Conservation (phyloP, 2,329 filamentous ascomycete species). For the Ceratocystis cacaofunesta region DNA sequence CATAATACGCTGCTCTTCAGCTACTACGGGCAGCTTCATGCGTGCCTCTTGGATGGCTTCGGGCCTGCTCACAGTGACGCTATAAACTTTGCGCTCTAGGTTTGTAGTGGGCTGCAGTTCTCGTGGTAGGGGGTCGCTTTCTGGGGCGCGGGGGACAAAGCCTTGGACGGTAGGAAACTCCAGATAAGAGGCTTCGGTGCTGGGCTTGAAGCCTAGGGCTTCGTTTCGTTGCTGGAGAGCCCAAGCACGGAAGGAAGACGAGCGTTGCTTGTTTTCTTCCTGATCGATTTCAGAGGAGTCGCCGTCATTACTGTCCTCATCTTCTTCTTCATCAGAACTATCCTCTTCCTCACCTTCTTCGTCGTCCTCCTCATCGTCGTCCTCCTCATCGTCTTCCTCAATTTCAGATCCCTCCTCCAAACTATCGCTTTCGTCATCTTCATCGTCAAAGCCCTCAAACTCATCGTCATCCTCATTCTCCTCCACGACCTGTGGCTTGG, state of each 20-base stretch:
- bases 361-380: constrained; percentile 21
- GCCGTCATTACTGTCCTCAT: constrained; percentile 22
- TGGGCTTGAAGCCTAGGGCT: constrained; percentile 51
- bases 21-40: constrained; percentile 72
- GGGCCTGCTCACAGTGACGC: constrained; percentile 54
- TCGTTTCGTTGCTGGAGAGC: constrained; percentile 75
- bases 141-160: constrained; percentile 52
- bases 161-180: constrained; percentile 42
- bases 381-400: constrained; percentile 20
- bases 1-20: constrained; percentile 95
- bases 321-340: constrained; percentile 18
- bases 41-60: constrained; percentile 64
- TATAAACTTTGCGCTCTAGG: constrained; percentile 55
- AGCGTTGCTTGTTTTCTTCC: constrained; percentile 24
- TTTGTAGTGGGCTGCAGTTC: constrained; percentile 49
- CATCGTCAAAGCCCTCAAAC: constrained; percentile 30
- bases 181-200: constrained; percentile 29
- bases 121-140: constrained; percentile 54
- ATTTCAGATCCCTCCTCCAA: constrained; percentile 16
- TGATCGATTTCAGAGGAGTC: constrained; percentile 25
- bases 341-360: constrained; percentile 22
- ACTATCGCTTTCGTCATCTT: constrained; percentile 19
- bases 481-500: constrained; percentile 28
- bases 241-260: constrained; percentile 82
- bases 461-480: constrained; percentile 42